Percentiles rank a stretch among this genome's conserved stretches.
Conservation (phyloP, 345 rosid genomes). For the Salix viminalis region DNA sequence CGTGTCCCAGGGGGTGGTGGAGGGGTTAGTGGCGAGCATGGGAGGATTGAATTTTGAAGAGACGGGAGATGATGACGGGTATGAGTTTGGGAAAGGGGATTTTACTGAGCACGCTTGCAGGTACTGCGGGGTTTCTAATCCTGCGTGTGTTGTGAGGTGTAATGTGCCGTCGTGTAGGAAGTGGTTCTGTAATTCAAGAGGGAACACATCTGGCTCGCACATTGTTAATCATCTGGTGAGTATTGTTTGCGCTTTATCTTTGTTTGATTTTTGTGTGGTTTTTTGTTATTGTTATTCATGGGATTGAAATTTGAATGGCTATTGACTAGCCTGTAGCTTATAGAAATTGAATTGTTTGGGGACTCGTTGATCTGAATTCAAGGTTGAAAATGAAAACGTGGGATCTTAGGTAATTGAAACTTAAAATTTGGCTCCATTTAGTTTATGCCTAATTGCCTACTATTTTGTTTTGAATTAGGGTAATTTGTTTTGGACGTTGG, state of each 20-base stretch:
- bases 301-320: background rate
- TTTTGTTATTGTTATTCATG: background rate
- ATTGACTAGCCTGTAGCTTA: background rate
- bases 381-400: background rate
- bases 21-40: constrained; percentile 67
- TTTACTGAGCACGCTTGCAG: constrained; percentile 90
- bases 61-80: constrained; percentile 74
- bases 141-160: constrained; percentile 96
- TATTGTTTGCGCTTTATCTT: constrained; percentile 2
- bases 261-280: background rate
- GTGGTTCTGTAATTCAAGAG: constrained; percentile 99
- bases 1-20: constrained; percentile 45
- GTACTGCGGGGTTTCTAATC: constrained; percentile 96
- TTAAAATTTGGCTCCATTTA: background rate
- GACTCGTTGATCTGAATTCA: background rate
- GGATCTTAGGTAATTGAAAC: background rate
- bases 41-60: constrained; percentile 93
- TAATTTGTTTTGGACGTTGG: background rate
- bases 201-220: constrained; percentile 98
- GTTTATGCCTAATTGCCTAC: background rate
- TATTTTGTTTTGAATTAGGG: background rate
- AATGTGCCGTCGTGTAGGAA: constrained; percentile 96
- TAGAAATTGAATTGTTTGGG: background rate
- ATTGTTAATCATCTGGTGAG: constrained; percentile 97
- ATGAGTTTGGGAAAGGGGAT: constrained; percentile 72